Conservation (phyloP, 805 yeast genomes). For the Cyberlindnera maritima region DNA sequence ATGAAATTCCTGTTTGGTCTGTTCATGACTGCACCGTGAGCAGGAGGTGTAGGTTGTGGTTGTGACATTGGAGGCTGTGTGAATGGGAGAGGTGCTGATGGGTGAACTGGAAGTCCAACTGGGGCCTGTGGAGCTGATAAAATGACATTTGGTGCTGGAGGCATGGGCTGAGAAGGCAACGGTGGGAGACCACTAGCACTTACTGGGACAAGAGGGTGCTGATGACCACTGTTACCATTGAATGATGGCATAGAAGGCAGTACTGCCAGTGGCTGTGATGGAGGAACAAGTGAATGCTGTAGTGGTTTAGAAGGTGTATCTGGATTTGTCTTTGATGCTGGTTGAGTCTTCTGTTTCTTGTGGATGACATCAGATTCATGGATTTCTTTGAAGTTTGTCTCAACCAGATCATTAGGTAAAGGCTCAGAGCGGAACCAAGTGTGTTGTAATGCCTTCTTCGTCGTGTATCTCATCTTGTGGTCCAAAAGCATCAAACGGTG, state of each 20-base stretch:
- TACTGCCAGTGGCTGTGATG: too few species aligned
- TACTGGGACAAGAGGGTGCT: too few species aligned
- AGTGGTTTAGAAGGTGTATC: background rate
- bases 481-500: slow-evolving; percentile 62
- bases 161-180: too few species aligned
- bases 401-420: slow-evolving; percentile 56
- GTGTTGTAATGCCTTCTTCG: slow-evolving; percentile 71
- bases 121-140: background rate
- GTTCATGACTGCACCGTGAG: too few species aligned
- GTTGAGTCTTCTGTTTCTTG: background rate
- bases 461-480: slow-evolving; percentile 74
- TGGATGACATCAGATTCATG: slow-evolving; percentile 80
- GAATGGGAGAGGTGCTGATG: background rate
- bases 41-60: background rate
- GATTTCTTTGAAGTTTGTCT: slow-evolving; percentile 61
- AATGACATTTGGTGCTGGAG: too few species aligned
- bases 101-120: background rate
- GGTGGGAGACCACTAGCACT: too few species aligned
- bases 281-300: too few species aligned
- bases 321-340: background rate
- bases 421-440: slow-evolving; percentile 65
- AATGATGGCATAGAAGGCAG: background rate
- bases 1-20: background rate
- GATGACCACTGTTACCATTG: background rate
- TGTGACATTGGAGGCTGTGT: background rate